phyloP scores from a whole-genome alignment of 768 basidiomycete genomes.

The Candolleomyces aberdarensis region DNA sequence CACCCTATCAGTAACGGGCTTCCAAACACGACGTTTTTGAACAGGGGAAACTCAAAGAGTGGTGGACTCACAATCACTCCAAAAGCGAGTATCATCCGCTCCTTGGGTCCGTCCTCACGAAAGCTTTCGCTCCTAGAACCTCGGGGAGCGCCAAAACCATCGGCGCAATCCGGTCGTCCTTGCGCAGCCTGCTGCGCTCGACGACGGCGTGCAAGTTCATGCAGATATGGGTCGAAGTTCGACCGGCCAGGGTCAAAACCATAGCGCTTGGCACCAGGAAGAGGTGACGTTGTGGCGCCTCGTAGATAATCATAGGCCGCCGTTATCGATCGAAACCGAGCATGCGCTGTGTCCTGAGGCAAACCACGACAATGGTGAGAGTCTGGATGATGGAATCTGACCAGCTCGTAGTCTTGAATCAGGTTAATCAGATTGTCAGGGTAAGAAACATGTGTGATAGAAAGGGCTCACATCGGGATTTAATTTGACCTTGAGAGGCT shows the following conservation, averaged over 20 bases:
- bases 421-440: not conserved
- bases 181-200: conserved; percentile 36
- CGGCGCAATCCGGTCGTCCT: conserved; percentile 12
- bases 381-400: conserved; percentile 71
- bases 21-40: not conserved
- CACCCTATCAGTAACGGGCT: not conserved
- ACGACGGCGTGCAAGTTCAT: conserved; percentile 51
- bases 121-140: conserved; percentile 15
- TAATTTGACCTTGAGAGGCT: conserved; percentile 61
- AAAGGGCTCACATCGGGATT: conserved; percentile 56
- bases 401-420: conserved; percentile 66
- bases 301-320: conserved; percentile 60
- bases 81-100: conserved; percentile 43
- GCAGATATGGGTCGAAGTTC: conserved; percentile 42
- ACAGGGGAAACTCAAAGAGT: not conserved
- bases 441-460: not conserved
- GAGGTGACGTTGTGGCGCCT: conserved; percentile 27
- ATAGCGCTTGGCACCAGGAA: conserved; percentile 7
- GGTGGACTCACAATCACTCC: conserved; percentile 43
- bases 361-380: conserved; percentile 41
- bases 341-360: conserved; percentile 45
- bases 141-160: conserved; percentile 25
- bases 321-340: conserved; percentile 62
- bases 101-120: conserved; percentile 48
- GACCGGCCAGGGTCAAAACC: conserved; percentile 15